These are phyloP conservation scores for Cichorium intybus DNA, from an alignment of 140 eudicot species.

Conservation along the genomic window DNA sequence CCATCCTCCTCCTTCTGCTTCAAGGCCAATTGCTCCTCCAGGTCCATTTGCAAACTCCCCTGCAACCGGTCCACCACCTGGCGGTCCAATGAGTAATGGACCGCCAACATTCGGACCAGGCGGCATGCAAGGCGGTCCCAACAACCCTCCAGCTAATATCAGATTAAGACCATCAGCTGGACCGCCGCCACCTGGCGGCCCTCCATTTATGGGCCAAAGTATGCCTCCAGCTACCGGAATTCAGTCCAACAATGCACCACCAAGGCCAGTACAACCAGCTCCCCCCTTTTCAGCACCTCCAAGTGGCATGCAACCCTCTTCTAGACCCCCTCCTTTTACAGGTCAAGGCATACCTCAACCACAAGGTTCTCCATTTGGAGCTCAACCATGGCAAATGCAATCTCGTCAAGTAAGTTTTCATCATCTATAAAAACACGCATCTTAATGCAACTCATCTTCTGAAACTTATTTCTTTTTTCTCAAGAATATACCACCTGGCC, in stretches of 20 bases:
- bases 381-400: constrained; percentile 72
- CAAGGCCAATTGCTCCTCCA: constrained; percentile 44
- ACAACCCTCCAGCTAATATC: constrained; percentile 49
- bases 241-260: constrained; percentile 34
- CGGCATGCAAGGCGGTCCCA: constrained; percentile 49
- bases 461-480: constrained; percentile 12
- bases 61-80: constrained; percentile 31
- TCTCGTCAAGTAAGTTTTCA: constrained; percentile 44
- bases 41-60: constrained; percentile 33
- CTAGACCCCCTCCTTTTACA: constrained; percentile 51
- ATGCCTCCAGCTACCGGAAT: constrained; percentile 45
- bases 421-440: neutral
- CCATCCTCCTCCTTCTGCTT: constrained; percentile 31
- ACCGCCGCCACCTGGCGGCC: constrained; percentile 29
- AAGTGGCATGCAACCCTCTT: constrained; percentile 39
- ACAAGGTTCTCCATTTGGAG: constrained; percentile 60
- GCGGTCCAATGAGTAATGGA: constrained; percentile 59
- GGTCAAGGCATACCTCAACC: constrained; percentile 39
- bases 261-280: constrained; percentile 43
- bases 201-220: constrained; percentile 41
- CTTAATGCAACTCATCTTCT: too few relatives aligned
- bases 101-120: constrained; percentile 57
- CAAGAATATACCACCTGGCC: constrained; percentile 55
- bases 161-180: too few relatives aligned
- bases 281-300: constrained; percentile 68